phyloP scores from a whole-genome alignment of 2,329 filamentous ascomycete species.

The Akanthomyces muscarius region DNA sequence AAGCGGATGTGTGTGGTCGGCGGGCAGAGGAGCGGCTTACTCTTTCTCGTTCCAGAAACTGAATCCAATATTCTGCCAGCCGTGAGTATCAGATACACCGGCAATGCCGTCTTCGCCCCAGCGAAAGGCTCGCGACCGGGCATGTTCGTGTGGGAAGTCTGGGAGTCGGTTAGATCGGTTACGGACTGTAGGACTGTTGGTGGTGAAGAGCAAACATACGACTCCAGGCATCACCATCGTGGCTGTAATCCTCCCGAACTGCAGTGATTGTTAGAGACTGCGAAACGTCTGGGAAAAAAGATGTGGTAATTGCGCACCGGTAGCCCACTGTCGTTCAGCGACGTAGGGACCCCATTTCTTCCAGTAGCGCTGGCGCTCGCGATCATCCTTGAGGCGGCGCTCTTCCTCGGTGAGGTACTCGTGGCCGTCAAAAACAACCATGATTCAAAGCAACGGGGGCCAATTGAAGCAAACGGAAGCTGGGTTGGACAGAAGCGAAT shows the following conservation, averaged over 20 bases:
- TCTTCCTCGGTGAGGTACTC: slow-evolving; percentile 89
- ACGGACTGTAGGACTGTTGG: slow-evolving; percentile 25
- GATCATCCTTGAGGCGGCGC: slow-evolving; percentile 81
- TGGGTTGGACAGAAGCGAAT: neutral
- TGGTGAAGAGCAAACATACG: slow-evolving; percentile 51
- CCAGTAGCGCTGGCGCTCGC: slow-evolving; percentile 84
- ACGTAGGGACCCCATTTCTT: slow-evolving; percentile 98
- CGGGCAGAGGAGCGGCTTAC: slow-evolving; percentile 45
- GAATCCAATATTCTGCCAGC: slow-evolving; percentile 87
- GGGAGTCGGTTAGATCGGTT: slow-evolving; percentile 17
- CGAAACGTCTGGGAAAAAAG: neutral
- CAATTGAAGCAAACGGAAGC: neutral
- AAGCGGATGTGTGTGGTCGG: neutral
- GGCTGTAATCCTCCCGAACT: slow-evolving; percentile 87
- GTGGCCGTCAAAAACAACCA: slow-evolving; percentile 88
- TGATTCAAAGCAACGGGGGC: slow-evolving; percentile 36
- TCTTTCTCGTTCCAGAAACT: slow-evolving; percentile 98
- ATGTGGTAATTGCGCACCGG: slow-evolving; percentile 50
- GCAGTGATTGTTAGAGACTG: slow-evolving; percentile 20
- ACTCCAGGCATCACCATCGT: slow-evolving; percentile 91
- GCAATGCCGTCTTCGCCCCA: slow-evolving; percentile 98
- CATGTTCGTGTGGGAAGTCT: slow-evolving; percentile 95
- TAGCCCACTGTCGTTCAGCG: slow-evolving; percentile 92
- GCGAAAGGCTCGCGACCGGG: slow-evolving; percentile 80
- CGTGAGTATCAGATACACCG: slow-evolving; percentile 87